Conservation (phyloP, 805 yeast genomes). For the Cyberlindnera mrakii region DNA sequence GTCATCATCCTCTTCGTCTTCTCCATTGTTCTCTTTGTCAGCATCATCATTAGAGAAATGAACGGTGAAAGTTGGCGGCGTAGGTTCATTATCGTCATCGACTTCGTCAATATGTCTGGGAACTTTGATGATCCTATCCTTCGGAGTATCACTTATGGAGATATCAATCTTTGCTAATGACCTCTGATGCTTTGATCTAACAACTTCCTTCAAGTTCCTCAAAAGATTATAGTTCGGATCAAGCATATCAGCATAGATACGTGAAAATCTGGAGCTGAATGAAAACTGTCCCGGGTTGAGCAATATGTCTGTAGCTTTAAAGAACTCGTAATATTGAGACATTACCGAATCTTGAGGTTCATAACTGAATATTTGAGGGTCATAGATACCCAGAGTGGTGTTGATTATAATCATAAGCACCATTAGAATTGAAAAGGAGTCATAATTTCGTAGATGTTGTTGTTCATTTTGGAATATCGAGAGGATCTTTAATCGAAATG, state of each 20-base stretch:
- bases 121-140: slow-evolving; percentile 19
- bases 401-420: slow-evolving; percentile 14
- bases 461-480: background rate
- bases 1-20: background rate
- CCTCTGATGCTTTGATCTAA: background rate
- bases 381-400: slow-evolving; percentile 13
- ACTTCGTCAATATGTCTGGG: slow-evolving; percentile 15
- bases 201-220: slow-evolving; percentile 2
- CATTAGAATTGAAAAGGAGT: background rate
- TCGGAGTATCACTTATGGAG: slow-evolving; percentile 15
- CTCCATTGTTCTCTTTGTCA: background rate
- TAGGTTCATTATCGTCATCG: slow-evolving; percentile 15
- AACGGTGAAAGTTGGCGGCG: slow-evolving; percentile 22
- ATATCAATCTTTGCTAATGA: slow-evolving; percentile 13
- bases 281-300: slow-evolving; percentile 10
- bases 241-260: slow-evolving; percentile 18
- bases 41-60: slow-evolving; percentile 11
- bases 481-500: too few relatives aligned
- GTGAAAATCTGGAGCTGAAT: slow-evolving; percentile 9
- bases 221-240: slow-evolving; percentile 18
- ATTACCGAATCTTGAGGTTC: slow-evolving; percentile 1
- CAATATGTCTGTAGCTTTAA: slow-evolving; percentile 11
- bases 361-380: slow-evolving; percentile 10
- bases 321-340: slow-evolving; percentile 12
- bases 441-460: background rate